phyloP scores from a whole-genome alignment of 768 basidiomycete species.

The Leccinum longicurvipes region DNA sequence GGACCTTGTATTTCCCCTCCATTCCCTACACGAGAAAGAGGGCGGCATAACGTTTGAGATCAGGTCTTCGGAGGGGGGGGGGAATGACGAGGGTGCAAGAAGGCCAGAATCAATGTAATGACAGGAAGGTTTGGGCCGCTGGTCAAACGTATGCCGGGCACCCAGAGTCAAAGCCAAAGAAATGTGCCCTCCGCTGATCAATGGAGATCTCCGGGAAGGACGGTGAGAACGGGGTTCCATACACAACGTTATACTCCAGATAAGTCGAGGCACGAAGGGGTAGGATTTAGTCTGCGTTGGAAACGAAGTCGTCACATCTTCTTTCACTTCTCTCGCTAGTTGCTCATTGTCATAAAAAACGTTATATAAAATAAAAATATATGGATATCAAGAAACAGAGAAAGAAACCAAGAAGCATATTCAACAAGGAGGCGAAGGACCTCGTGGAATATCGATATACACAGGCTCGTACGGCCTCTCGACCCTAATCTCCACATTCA shows the following conservation, averaged over 20 bases:
- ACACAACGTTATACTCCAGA: background rate
- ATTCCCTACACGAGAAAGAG: background rate
- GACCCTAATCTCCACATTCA: slow-evolving; percentile 23
- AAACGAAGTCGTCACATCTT: too few species aligned
- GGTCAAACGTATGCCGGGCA: too few species aligned
- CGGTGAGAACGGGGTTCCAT: background rate
- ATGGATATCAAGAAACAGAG: background rate
- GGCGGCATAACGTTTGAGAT: background rate
- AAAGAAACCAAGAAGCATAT: background rate
- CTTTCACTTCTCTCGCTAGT: too few species aligned
- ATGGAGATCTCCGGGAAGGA: background rate
- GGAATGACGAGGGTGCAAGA: background rate
- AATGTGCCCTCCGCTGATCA: background rate
- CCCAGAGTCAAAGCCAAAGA: background rate
- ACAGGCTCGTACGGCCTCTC: slow-evolving; percentile 27
- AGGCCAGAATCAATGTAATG: background rate
- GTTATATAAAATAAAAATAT: background rate
- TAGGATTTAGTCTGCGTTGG: too few species aligned
- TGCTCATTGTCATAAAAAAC: background rate
- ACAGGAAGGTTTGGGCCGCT: too few species aligned
- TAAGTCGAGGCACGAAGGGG: too few species aligned
- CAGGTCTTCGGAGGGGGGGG: background rate
- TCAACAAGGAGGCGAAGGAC: background rate
- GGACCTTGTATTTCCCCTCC: background rate
- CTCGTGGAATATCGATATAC: slow-evolving; percentile 15